Percentiles rank a stretch among this genome's conserved stretches.
These are phyloP conservation scores for Hypsizygus ulmarius DNA, from an alignment of 1,284 basidiomycete genomes.

Conservation along the genomic window DNA sequence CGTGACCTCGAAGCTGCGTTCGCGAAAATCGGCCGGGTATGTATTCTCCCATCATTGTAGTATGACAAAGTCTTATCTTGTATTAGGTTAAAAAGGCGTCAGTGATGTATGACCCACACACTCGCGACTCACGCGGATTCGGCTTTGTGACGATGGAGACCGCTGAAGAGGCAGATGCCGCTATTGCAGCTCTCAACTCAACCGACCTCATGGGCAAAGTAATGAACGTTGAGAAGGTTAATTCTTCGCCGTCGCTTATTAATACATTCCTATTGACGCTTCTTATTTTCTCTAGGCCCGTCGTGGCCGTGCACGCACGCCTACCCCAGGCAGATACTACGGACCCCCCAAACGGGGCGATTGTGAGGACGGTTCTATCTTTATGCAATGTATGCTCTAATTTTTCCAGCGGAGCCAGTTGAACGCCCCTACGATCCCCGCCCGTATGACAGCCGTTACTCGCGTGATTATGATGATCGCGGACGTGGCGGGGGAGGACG, in stretches of 20 bases:
- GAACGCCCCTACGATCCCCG: constrained; percentile 80
- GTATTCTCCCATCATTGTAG: constrained; percentile 28
- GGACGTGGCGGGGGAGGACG: constrained; percentile 36
- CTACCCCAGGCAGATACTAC: constrained; percentile 93
- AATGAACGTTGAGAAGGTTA: constrained; percentile 84
- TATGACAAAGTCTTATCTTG: constrained; percentile 1
- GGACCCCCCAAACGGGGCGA: constrained; percentile 84
- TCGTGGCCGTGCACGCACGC: constrained; percentile 90
- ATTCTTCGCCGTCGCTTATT: constrained; percentile 11
- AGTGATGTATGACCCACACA: constrained; percentile 97
- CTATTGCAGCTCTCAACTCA: constrained; percentile 79
- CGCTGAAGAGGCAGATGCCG: constrained; percentile 85
- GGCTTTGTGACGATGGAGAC: constrained; percentile 97
- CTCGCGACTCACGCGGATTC: constrained; percentile 94
- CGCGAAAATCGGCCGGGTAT: constrained; percentile 84
- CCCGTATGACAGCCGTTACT: constrained; percentile 78
- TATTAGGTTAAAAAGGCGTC: constrained; percentile 80
- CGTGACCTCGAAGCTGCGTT: constrained; percentile 88
- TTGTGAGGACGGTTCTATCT: constrained; percentile 32
- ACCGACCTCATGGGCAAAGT: constrained; percentile 86
- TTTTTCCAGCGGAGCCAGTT: constrained; percentile 33
- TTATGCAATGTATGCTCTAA: constrained; percentile 15
- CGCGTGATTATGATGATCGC: constrained; percentile 60
- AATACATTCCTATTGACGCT: constrained; percentile 10
- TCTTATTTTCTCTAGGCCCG: constrained; percentile 61